Evolutionary conservation across 495 filamentous ascomycete genomes (phyloP).

Genomic region (Oidiodendron maius): DNA sequence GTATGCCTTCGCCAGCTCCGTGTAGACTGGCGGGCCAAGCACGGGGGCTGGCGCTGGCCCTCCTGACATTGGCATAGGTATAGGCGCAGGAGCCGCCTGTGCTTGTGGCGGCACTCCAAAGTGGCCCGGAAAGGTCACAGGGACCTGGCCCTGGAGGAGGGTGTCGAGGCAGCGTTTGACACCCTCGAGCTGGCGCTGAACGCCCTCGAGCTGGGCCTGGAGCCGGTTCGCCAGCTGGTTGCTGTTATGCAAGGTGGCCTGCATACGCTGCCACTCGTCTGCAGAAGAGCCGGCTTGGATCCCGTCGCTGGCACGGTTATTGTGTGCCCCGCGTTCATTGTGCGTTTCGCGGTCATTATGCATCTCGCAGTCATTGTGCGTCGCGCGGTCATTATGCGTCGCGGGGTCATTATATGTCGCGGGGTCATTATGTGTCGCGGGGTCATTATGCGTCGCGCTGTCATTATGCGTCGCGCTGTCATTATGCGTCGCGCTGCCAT

Average conservation of each 20-base stretch:
- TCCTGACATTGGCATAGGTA: neutral
- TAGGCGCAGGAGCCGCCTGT: neutral
- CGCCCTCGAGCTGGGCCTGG: too few relatives aligned
- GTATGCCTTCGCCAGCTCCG: neutral
- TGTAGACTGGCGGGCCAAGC: neutral
- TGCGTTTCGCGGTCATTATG: too few relatives aligned
- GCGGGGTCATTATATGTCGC: too few relatives aligned
- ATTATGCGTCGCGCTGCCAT: too few relatives aligned
- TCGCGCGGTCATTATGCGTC: too few relatives aligned
- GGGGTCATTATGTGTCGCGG: too few relatives aligned
- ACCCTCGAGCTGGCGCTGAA: neutral
- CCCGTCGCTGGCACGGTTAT: neutral
- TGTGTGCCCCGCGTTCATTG: too few relatives aligned
- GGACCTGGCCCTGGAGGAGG: neutral
- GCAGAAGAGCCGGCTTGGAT: neutral
- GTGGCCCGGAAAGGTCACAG: conserved; percentile 1
- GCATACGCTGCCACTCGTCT: neutral
- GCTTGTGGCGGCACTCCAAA: neutral
- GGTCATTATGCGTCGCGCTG: too few relatives aligned
- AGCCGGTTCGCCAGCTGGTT: neutral
- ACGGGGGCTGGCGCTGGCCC: neutral
- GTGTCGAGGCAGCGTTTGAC: neutral
- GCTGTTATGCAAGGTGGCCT: neutral
- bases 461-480: too few relatives aligned
- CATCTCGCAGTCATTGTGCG: too few relatives aligned